These are phyloP conservation scores for Theobroma cacao DNA, from an alignment of 345 rosid genomes.

Conservation along the genomic window DNA sequence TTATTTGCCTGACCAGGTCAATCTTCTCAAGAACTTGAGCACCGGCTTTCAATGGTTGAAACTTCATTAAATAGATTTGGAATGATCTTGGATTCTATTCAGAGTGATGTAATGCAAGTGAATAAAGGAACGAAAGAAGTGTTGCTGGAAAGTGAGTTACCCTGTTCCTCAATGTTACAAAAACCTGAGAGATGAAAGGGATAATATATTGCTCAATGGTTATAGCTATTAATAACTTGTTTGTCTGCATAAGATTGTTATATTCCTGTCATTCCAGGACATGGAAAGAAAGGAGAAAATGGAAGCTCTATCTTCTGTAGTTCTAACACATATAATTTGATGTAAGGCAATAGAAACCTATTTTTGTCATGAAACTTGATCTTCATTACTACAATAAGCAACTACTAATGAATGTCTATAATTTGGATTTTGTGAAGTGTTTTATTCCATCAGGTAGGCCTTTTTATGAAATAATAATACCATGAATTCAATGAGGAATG, in stretches of 20 bases:
- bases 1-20: slow-evolving; percentile 49
- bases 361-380: background rate
- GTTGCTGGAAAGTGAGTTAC: slow-evolving; percentile 60
- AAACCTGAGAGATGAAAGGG: background rate
- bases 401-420: too few species aligned
- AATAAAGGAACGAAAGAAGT: slow-evolving; percentile 78
- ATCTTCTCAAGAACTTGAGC: slow-evolving; percentile 68
- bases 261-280: background rate
- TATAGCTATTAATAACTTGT: background rate
- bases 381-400: too few species aligned
- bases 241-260: slow-evolving; percentile 1
- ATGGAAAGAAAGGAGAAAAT: background rate
- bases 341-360: background rate
- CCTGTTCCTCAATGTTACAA: slow-evolving; percentile 5
- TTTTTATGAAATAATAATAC: too few species aligned
- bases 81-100: slow-evolving; percentile 77
- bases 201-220: background rate
- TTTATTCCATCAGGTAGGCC: too few species aligned
- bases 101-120: slow-evolving; percentile 80
- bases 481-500: background rate
- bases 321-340: background rate
- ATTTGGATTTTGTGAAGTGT: too few species aligned
- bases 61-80: slow-evolving; percentile 73
- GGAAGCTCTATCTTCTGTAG: background rate
- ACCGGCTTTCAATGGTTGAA: slow-evolving; percentile 63